Evolutionary conservation across 108 stramenopile genomes (phyloP).

Genomic region (Cyclotella baltica): DNA sequence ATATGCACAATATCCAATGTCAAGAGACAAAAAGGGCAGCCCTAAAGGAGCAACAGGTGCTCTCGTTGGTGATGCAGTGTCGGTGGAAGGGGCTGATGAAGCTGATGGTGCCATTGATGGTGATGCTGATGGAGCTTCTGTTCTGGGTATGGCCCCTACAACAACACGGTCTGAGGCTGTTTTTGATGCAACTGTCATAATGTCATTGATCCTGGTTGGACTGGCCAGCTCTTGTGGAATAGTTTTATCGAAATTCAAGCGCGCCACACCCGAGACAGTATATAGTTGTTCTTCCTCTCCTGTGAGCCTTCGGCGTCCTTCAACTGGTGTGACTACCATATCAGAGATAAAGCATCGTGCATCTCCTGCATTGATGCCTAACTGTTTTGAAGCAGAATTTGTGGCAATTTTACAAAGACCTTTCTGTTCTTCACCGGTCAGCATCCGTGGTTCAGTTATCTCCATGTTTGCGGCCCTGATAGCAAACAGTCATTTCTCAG

Average conservation of each 20-base stretch:
- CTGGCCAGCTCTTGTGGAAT: constrained; percentile 15
- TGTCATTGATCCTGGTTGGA: constrained; percentile 5
- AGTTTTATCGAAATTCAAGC: constrained; percentile 35
- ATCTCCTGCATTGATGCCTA: constrained; percentile 11
- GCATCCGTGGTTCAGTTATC: constrained; percentile 21
- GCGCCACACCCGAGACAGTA: constrained; percentile 16
- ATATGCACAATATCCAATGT: constrained; percentile 9
- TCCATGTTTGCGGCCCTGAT: neutral
- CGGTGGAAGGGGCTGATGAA: constrained; percentile 22
- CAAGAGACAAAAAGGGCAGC: neutral
- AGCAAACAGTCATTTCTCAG: neutral
- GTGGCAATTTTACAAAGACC: constrained; percentile 34
- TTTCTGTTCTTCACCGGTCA: constrained; percentile 53
- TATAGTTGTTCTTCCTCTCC: constrained; percentile 17
- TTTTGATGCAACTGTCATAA: constrained; percentile 20
- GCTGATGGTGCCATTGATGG: constrained; percentile 27
- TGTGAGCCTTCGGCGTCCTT: constrained; percentile 1
- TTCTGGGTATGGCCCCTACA: constrained; percentile 13
- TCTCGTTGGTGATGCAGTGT: constrained; percentile 1
- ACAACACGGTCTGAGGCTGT: constrained; percentile 32
- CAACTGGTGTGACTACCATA: constrained; percentile 12
- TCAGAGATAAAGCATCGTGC: constrained; percentile 39
- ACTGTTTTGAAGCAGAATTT: constrained; percentile 10
- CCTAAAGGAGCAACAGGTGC: neutral
- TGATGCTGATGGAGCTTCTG: constrained; percentile 41